These are phyloP conservation scores for Rubroboletus satanas DNA, from an alignment of 768 basidiomycete species.

Conservation along the genomic window DNA sequence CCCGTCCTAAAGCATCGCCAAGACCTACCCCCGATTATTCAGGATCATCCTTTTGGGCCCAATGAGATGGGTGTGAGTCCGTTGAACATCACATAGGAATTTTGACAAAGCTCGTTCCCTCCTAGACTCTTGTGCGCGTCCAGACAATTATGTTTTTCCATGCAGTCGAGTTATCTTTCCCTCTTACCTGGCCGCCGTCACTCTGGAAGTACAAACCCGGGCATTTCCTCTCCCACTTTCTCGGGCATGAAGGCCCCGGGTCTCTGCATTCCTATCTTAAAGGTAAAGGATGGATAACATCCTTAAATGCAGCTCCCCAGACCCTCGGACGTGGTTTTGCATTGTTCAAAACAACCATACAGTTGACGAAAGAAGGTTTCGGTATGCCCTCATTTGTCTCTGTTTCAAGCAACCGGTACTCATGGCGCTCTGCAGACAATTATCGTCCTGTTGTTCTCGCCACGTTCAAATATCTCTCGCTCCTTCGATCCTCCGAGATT, in stretches of 20 bases:
- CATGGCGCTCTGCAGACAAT: conserved; percentile 42
- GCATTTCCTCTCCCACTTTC: conserved; percentile 70
- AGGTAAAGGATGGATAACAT: conserved; percentile 80
- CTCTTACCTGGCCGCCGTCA: conserved; percentile 67
- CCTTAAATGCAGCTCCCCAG: conserved; percentile 66
- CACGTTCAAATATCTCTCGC: conserved; percentile 74
- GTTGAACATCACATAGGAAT: background rate
- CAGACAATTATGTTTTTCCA: conserved; percentile 89
- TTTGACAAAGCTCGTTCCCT: conserved; percentile 14
- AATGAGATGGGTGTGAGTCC: conserved; percentile 67
- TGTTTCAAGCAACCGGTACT: background rate
- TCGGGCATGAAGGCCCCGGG: conserved; percentile 91
- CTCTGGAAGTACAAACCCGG: conserved; percentile 78
- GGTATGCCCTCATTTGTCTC: conserved; percentile 43
- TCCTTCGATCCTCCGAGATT: conserved; percentile 60
- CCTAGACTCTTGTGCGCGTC: conserved; percentile 74
- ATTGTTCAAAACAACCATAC: conserved; percentile 79
- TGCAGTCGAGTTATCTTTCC: conserved; percentile 77
- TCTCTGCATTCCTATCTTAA: conserved; percentile 91
- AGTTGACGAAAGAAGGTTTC: conserved; percentile 83
- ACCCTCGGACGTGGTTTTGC: conserved; percentile 78
- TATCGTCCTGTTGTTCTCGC: conserved; percentile 67
- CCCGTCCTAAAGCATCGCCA: conserved; percentile 62
- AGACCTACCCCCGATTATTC: conserved; percentile 57
- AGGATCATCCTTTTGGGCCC: conserved; percentile 73